Evolutionary conservation across 495 filamentous ascomycete species (phyloP).

Genomic region (Hypoxylon fuscum): DNA sequence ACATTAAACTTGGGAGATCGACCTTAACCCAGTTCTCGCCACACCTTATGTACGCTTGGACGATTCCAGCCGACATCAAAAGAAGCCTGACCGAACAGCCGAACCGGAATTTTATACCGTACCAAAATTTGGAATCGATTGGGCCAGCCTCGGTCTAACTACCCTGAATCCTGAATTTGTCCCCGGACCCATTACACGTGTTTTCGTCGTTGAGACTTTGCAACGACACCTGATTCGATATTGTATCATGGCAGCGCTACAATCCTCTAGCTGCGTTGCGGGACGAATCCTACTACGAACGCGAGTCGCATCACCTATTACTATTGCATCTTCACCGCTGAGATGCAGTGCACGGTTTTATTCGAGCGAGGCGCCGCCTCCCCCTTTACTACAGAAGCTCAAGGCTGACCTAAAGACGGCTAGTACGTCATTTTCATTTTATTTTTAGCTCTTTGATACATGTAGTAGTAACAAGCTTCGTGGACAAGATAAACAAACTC

Average conservation of each 20-base stretch:
- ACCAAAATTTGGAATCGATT: slow-evolving; percentile 29
- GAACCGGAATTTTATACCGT: slow-evolving; percentile 30
- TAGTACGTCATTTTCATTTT: slow-evolving; percentile 43
- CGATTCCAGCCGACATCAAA: too few species aligned
- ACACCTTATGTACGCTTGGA: slow-evolving; percentile 16
- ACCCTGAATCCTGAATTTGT: slow-evolving; percentile 38
- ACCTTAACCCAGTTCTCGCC: not conserved
- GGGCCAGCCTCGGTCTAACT: slow-evolving; percentile 21
- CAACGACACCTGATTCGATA: not conserved
- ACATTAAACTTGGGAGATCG: slow-evolving; percentile 18
- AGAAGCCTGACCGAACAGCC: slow-evolving; percentile 21
- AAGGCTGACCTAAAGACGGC: slow-evolving; percentile 68
- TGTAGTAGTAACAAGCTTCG: too few species aligned
- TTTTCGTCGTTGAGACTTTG: not conserved
- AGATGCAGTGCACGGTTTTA: slow-evolving; percentile 42
- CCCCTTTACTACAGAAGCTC: slow-evolving; percentile 54
- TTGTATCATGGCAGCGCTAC: slow-evolving; percentile 25
- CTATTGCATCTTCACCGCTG: too few species aligned
- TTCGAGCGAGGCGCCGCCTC: slow-evolving; percentile 48
- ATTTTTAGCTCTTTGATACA: not conserved
- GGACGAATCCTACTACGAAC: slow-evolving; percentile 19
- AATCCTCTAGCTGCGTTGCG: slow-evolving; percentile 20
- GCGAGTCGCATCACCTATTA: slow-evolving; percentile 10
- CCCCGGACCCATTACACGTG: slow-evolving; percentile 16
- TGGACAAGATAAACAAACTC: not conserved